Evolutionary conservation across 2,329 filamentous ascomycete genomes (phyloP).

Genomic region (Penicillium sp.): DNA sequence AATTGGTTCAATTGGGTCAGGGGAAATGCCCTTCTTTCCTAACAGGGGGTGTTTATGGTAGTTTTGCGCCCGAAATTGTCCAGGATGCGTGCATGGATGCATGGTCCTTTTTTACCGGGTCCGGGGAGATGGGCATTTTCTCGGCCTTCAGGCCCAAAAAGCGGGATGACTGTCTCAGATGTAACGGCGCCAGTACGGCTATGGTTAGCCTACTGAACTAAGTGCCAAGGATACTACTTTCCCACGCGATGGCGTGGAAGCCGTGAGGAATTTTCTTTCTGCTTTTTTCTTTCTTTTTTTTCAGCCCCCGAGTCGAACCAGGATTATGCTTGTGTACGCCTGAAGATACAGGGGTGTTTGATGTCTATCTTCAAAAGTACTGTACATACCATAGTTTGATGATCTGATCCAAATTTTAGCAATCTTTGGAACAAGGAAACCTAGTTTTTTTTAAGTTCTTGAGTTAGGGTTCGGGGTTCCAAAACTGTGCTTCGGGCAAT

Average conservation of each 20-base stretch:
- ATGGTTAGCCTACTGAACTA: background rate
- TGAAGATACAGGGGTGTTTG: conserved; percentile 1
- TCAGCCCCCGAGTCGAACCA: background rate
- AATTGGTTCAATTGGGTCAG: background rate
- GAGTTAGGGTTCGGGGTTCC: background rate
- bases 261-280: background rate
- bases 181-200: background rate
- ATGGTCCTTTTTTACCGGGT: background rate
- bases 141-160: background rate
- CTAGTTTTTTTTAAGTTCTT: background rate
- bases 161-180: conserved; percentile 5
- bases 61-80: background rate
- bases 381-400: background rate
- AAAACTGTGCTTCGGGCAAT: background rate
- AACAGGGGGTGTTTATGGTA: background rate
- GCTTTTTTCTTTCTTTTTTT: background rate
- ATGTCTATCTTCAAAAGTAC: conserved; percentile 2
- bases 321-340: background rate
- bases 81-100: background rate
- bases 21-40: background rate
- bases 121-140: background rate
- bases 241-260: background rate
- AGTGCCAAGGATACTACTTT: background rate
- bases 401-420: background rate
- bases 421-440: background rate